These are phyloP conservation scores for Tuctoria greenei DNA, from an alignment of 176 grass and related monocot species.

Conservation along the genomic window DNA sequence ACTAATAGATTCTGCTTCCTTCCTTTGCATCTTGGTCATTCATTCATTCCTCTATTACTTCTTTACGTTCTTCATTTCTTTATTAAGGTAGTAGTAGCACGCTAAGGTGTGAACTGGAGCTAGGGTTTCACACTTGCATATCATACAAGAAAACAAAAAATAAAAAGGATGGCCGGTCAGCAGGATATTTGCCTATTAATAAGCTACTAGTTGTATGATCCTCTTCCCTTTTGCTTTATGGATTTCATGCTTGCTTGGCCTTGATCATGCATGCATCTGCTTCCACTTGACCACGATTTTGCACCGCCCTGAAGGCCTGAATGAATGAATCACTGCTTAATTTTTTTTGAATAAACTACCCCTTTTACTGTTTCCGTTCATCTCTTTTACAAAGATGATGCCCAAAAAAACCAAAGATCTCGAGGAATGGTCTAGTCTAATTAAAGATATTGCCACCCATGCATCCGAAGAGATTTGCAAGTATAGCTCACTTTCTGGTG, in stretches of 20 bases:
- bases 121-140: slow-evolving; percentile 68
- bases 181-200: background rate
- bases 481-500: slow-evolving; percentile 29
- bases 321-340: background rate
- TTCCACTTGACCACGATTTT: slow-evolving; percentile 23
- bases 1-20: slow-evolving; percentile 31
- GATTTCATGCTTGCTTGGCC: slow-evolving; percentile 30
- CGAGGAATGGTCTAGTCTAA: background rate
- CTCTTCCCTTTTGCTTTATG: slow-evolving; percentile 26
- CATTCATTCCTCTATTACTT: slow-evolving; percentile 21
- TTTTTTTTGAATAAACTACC: background rate
- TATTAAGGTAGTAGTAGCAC: slow-evolving; percentile 29
- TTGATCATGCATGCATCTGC: slow-evolving; percentile 15
- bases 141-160: background rate
- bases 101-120: slow-evolving; percentile 54
- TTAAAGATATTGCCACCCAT: background rate
- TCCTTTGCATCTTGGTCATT: slow-evolving; percentile 27
- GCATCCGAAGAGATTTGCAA: slow-evolving; percentile 1
- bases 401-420: slow-evolving; percentile 15
- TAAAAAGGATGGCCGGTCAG: background rate
- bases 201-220: background rate
- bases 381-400: slow-evolving; percentile 9
- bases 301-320: background rate
- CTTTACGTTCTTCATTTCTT: slow-evolving; percentile 24
- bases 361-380: background rate